Conservation (phyloP, 208 protist genomes). For the Leptomonas pyrrhocoris region DNA sequence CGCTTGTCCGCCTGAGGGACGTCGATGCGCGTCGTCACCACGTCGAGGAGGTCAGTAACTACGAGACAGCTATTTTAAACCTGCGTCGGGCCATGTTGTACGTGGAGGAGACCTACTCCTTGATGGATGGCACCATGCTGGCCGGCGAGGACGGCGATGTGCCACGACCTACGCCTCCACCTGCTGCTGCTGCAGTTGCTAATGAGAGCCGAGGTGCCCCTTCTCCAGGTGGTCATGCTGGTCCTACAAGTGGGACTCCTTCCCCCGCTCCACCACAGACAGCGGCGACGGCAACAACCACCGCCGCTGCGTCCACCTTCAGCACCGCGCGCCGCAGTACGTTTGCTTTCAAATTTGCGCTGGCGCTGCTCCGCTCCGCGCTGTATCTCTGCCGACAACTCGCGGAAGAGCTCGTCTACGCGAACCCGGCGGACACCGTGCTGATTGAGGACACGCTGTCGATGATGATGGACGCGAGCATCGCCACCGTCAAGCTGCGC, state of each 20-base stretch:
- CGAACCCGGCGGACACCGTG: constrained; percentile 78
- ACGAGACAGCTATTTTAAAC: constrained; percentile 66
- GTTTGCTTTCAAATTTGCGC: constrained; percentile 62
- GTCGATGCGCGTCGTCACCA: constrained; percentile 40
- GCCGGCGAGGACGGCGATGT: constrained; percentile 37
- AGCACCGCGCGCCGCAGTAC: constrained; percentile 30
- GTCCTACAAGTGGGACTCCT: no score
- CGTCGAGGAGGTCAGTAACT: constrained; percentile 48
- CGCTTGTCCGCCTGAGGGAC: constrained; percentile 59
- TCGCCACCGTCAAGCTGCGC: constrained; percentile 77
- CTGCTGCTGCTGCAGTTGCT: not conserved
- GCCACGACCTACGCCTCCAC: not conserved
- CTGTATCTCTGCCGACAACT: constrained; percentile 76
- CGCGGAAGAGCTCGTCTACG: constrained; percentile 57
- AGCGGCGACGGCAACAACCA: not conserved
- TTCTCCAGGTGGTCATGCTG: not conserved
- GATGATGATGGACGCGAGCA: constrained; percentile 88
- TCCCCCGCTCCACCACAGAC: no score
- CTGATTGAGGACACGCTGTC: constrained; percentile 86
- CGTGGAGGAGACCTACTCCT: constrained; percentile 84
- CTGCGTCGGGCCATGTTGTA: constrained; percentile 88
- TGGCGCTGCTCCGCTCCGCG: constrained; percentile 73
- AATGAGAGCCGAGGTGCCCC: not conserved
- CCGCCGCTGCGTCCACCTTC: not conserved
- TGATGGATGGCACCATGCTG: constrained; percentile 57